Base-by-base conservation (phyloP, 768 basidiomycete genomes). In the Postia placenta region DNA sequence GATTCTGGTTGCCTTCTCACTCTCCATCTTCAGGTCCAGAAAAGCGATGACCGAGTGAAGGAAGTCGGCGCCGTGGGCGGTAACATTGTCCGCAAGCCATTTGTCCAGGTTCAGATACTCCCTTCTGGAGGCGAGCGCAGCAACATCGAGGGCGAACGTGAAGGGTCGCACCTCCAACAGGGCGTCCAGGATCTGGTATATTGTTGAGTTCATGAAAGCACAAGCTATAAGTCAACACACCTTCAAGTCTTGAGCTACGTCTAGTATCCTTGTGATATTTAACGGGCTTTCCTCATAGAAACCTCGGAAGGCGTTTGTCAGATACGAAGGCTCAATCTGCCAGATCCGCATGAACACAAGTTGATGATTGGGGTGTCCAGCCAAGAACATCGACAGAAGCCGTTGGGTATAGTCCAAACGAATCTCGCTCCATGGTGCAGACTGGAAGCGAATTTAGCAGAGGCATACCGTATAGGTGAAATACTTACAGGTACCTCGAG, bases 271-370 rank as follows among this genome's bases (percentile, higher is more conserved):
- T 14, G 92, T 92, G 47, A 98, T 91, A 62, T 98, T 96, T 47
- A 93, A 76, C 35, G 91, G 89, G 53, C 83, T 91, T 59, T 94
- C 92, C 42, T 85, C 79, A 66, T 98, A 96, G 62, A 92, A 94
- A 54, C 92, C 90, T 25, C 86, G 81, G 67, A 98, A 87, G 5
- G 92, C 91, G 48, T 83, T 78, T 4, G 92, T 85, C 44, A 98
- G 78, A 64, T 93, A 90, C 0, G 82, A 72, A 0, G 88, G 89
- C 60, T 92, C 81, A 37, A 90, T 85, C 60, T 94, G 90, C 87
- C 91, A 94, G 48, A 99, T 83, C 42, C 92, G 80, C 82, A 95
- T 92, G 71, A 98, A 97, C 49, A 97, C 93, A 9, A 99, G 79
- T 56, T 96, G 92, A 59, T 96, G 92, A 57, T 93, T 93, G 6